Base-by-base conservation (phyloP, 1,284 basidiomycete genomes). In the Chiua sp. region DNA sequence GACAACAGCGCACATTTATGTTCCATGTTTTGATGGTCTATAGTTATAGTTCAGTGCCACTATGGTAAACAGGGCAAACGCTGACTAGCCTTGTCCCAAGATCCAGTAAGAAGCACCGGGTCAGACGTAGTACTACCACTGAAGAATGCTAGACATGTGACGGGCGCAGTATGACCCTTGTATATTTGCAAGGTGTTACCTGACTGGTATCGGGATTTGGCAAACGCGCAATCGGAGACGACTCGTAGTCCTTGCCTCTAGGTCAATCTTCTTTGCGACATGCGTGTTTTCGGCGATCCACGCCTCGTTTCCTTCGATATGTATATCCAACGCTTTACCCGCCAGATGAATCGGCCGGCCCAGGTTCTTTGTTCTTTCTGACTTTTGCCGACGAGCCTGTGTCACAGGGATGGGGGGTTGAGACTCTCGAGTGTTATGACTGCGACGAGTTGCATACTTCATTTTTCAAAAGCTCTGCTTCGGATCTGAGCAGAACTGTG, bases 231-330 rank as follows among this genome's bases (percentile, higher is more conserved):
- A 47, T 51, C 23, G 30, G 56, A 61, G 32, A 53, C 42, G 30
- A 59, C 7, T 20, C 56, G 13, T 42, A 35, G 13, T 32, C 60
- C 78, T 60, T 68, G 94, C 95, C 80, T 91, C 83, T 28, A 97
- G 75, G 69, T 93, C 86, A 37, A 95, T 70, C 66, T 88, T 87
- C 53, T 90, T 83, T 13, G 87, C 83, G 15, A 90, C 82, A 62
- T 88, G 86, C 0, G 92, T 91, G 68, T 90, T 95, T 73, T 96
- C 94, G 23, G 92, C 94, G 51, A 94, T 87, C 91, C 92, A 98
- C 0, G 86, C 92, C 28, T 85, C 77, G 33, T 84, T 81, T 6
- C 81, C 88, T 37, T 81, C 77, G 44, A 98, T 75, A 32, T 86
- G 75, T 7, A 97, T 78, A 44, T 84, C 86, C 39, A 98, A 77